Evolutionary conservation across 257 asterid species (phyloP).

Genomic region (Fraxinus anomala): DNA sequence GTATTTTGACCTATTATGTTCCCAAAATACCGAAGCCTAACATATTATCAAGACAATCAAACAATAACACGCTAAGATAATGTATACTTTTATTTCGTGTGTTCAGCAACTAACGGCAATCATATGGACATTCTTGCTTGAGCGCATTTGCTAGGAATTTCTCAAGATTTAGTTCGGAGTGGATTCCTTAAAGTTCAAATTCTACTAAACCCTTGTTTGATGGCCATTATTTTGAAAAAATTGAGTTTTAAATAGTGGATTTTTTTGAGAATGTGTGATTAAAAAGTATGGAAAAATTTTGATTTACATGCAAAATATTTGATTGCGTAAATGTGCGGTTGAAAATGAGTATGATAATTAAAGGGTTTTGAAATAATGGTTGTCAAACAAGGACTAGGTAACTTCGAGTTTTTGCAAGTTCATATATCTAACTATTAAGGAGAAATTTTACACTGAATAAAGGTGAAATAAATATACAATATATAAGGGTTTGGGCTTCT

Average conservation of each 20-base stretch:
- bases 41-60: slow-evolving; percentile 11
- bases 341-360: no score
- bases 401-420: not conserved
- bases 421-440: not conserved
- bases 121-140: slow-evolving; percentile 7
- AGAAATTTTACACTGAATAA: not conserved
- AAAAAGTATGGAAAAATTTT: no score
- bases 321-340: no score
- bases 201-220: not conserved
- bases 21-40: slow-evolving; percentile 12
- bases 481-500: not conserved
- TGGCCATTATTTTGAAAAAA: no score
- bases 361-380: no score
- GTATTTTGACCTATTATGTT: slow-evolving; percentile 8
- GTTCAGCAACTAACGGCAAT: not conserved
- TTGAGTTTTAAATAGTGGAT: no score
- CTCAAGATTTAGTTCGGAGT: not conserved
- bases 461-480: not conserved
- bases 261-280: no score
- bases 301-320: no score
- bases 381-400: not conserved
- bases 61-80: not conserved
- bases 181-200: not conserved
- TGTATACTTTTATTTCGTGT: not conserved
- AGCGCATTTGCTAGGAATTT: slow-evolving; percentile 9